Conservation (phyloP, 2,329 filamentous ascomycete genomes). For the Byssochlamys sp. region DNA sequence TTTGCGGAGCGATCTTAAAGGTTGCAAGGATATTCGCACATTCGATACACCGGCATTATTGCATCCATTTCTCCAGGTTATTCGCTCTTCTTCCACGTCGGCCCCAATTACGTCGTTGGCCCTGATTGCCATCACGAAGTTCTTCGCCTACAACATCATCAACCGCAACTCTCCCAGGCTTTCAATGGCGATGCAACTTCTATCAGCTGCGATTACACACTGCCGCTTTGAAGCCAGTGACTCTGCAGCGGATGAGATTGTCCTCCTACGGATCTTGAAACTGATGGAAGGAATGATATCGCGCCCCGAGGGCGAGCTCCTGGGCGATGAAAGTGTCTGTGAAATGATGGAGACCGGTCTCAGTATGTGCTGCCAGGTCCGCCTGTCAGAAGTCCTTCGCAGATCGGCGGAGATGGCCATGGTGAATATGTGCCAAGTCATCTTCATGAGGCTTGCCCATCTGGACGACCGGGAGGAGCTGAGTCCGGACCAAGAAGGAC, state of each 20-base stretch:
- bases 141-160: constrained; percentile 89
- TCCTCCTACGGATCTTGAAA: constrained; percentile 84
- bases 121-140: constrained; percentile 86
- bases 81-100: constrained; percentile 89
- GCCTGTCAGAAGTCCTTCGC: constrained; percentile 80
- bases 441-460: constrained; percentile 85
- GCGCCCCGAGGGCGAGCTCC: constrained; percentile 76
- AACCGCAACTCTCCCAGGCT: constrained; percentile 75
- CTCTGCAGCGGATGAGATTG: constrained; percentile 87
- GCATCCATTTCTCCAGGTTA: constrained; percentile 90
- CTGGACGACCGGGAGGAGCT: constrained; percentile 67
- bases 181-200: constrained; percentile 80
- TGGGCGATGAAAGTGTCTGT: constrained; percentile 97
- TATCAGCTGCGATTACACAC: constrained; percentile 91
- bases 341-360: constrained; percentile 98
- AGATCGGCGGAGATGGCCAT: constrained; percentile 91
- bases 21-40: constrained; percentile 75
- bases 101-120: constrained; percentile 93
- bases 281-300: constrained; percentile 98
- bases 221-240: constrained; percentile 96
- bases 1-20: constrained; percentile 75
- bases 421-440: constrained; percentile 98
- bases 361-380: constrained; percentile 90
- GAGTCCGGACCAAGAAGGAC: constrained; percentile 57
- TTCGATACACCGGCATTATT: constrained; percentile 86